Conservation (phyloP, 2,329 filamentous ascomycete genomes). For the Colletotrichum siamense region DNA sequence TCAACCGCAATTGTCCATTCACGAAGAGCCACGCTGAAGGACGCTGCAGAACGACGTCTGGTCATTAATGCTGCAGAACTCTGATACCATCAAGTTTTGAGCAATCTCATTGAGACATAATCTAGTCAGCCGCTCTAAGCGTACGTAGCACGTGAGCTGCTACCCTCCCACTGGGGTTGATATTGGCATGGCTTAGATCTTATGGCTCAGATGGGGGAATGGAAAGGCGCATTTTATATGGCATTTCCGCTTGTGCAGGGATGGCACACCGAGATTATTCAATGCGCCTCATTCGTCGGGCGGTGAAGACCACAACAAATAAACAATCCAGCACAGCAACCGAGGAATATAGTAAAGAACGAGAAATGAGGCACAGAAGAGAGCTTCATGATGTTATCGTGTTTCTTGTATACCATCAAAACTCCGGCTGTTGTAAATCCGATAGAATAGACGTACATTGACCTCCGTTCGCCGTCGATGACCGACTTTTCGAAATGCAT, state of each 20-base stretch:
- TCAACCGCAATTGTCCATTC: not conserved
- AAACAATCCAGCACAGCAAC: not conserved
- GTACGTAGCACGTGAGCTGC: not conserved
- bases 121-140: not conserved
- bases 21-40: not conserved
- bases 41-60: not conserved
- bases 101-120: not conserved
- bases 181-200: not conserved
- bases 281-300: not conserved
- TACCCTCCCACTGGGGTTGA: not conserved
- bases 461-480: not conserved
- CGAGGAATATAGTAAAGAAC: not conserved
- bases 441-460: conserved; percentile 7
- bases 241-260: not conserved
- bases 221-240: not conserved
- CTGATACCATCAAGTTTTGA: not conserved
- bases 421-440: conserved; percentile 11
- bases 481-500: not conserved
- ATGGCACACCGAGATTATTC: not conserved
- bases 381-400: not conserved
- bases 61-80: not conserved
- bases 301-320: not conserved
- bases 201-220: not conserved
- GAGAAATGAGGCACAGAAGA: not conserved
- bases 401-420: conserved; percentile 13